Conservation (phyloP, 495 filamentous ascomycete species). For the Entonaema liquescens region DNA sequence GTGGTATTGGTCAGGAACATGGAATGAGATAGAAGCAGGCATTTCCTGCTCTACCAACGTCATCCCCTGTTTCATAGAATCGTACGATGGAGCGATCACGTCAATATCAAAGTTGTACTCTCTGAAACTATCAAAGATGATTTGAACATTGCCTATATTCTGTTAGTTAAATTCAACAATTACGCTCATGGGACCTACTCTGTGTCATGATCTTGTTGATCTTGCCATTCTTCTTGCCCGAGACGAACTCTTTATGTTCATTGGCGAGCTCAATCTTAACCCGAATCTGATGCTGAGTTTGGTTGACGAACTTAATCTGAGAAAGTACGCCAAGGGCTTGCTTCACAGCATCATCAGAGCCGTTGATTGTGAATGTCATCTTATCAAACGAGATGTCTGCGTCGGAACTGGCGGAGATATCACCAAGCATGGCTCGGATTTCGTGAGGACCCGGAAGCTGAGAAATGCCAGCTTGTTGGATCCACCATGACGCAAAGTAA, state of each 20-base stretch:
- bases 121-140: conserved; percentile 98
- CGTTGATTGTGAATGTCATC: conserved; percentile 90
- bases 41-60: conserved; percentile 97
- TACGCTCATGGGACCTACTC: conserved; percentile 60
- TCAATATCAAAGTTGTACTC: conserved; percentile 99
- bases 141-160: conserved; percentile 83
- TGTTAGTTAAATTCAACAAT: conserved; percentile 1
- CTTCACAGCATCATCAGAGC: conserved; percentile 95
- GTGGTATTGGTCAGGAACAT: conserved; percentile 99
- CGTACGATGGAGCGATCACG: conserved; percentile 88
- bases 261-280: conserved; percentile 99
- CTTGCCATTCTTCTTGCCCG: conserved; percentile 99
- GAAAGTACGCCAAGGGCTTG: conserved; percentile 91
- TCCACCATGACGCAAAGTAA: conserved; percentile 96
- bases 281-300: conserved; percentile 88
- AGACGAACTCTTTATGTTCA: conserved; percentile 99
- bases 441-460: conserved; percentile 78
- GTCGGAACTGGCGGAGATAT: conserved; percentile 95
- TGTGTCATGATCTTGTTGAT: conserved; percentile 99
- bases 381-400: conserved; percentile 95
- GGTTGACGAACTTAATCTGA: conserved; percentile 86
- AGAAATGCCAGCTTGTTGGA: conserved; percentile 76
- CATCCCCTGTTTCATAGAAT: conserved; percentile 89
- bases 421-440: conserved; percentile 87
- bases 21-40: conserved; percentile 98